phyloP scores from a whole-genome alignment of 2,329 filamentous ascomycete species.

The Fusarium dimerum region DNA sequence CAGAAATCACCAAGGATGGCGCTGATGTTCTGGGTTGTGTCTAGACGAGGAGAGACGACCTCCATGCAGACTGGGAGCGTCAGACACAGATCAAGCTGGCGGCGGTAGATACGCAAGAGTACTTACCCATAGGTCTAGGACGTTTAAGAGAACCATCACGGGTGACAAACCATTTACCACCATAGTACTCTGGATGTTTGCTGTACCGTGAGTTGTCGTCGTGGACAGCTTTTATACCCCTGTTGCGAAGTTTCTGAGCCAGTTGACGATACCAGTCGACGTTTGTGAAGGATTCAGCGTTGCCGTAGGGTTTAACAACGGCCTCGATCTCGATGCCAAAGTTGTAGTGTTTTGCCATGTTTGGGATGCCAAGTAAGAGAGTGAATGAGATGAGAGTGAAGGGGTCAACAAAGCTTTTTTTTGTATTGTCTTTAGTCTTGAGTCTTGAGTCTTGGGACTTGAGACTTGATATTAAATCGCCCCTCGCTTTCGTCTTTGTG shows the following conservation, averaged over 20 bases:
- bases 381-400: not conserved
- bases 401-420: too few relatives aligned
- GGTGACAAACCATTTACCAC: conserved; percentile 44
- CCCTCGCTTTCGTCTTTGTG: too few relatives aligned
- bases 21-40: conserved; percentile 35
- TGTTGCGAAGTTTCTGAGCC: conserved; percentile 40
- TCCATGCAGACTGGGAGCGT: conserved; percentile 40
- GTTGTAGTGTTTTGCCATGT: conserved; percentile 39
- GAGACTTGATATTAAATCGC: too few relatives aligned
- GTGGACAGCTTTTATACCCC: conserved; percentile 39
- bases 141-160: conserved; percentile 41
- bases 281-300: conserved; percentile 38
- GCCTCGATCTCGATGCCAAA: conserved; percentile 43
- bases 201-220: conserved; percentile 41
- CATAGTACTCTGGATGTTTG: conserved; percentile 45
- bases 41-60: conserved; percentile 41
- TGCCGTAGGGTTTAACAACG: conserved; percentile 39
- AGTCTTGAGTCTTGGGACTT: too few relatives aligned
- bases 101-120: not conserved
- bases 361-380: not conserved
- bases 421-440: too few relatives aligned
- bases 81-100: not conserved
- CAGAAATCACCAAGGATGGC: conserved; percentile 41
- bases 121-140: conserved; percentile 37
- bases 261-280: conserved; percentile 44